A percentile compares a stretch with the other conserved stretches of the same genome.
phyloP scores from a whole-genome alignment of 139 green algal species.

The Eudorina sp. region DNA sequence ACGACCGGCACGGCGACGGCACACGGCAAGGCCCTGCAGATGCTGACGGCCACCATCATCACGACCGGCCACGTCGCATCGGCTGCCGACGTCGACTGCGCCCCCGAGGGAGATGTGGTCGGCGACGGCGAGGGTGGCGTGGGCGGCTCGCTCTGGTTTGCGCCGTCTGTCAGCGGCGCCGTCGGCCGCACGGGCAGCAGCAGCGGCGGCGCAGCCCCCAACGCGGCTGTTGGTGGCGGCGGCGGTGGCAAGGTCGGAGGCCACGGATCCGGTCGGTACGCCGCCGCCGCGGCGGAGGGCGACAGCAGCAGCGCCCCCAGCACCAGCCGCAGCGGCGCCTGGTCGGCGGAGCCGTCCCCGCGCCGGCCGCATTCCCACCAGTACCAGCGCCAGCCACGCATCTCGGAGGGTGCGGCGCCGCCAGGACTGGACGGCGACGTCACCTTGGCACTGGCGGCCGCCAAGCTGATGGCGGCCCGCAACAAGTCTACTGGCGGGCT shows the following conservation, averaged over 20 bases:
- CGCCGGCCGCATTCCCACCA: background rate
- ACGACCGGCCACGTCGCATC: background rate
- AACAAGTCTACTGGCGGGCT: background rate
- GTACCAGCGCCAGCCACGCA: background rate
- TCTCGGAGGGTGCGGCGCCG: background rate
- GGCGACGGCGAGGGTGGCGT: background rate
- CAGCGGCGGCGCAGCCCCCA: background rate
- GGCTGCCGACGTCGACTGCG: background rate
- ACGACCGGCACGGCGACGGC: background rate
- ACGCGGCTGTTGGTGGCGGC: no score
- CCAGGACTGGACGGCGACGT: background rate
- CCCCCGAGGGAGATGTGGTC: no score
- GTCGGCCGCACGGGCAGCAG: background rate
- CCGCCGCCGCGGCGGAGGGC: background rate
- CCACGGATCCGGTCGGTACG: background rate
- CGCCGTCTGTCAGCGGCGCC: background rate
- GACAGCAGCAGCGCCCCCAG: background rate
- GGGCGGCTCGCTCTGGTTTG: background rate
- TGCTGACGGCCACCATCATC: background rate
- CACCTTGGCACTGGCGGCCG: background rate
- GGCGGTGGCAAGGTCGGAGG: no score
- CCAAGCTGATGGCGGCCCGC: background rate
- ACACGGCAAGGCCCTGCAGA: background rate
- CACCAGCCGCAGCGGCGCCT: background rate
- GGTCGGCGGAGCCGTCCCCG: background rate